These are phyloP conservation scores for Lagenaria siceraria DNA, from an alignment of 306 rosid genomes.

Conservation along the genomic window DNA sequence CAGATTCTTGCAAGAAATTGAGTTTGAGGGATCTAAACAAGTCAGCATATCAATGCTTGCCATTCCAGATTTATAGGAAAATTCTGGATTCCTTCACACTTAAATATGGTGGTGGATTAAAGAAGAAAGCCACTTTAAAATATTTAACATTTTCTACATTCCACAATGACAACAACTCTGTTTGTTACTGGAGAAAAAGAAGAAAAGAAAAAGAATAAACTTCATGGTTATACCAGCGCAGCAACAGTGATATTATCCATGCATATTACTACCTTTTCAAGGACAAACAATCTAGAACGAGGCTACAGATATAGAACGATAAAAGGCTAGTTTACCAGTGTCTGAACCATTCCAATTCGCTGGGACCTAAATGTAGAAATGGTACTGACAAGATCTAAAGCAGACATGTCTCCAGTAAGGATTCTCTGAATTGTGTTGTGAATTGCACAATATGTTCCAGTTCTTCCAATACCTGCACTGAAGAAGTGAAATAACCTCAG, in stretches of 20 bases:
- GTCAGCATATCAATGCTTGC: background rate
- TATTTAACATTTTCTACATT: background rate
- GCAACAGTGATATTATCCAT: background rate
- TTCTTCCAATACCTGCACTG: constrained; percentile 99
- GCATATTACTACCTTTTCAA: background rate
- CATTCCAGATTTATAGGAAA: background rate
- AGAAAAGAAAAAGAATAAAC: background rate
- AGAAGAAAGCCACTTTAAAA: background rate
- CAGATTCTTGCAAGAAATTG: background rate
- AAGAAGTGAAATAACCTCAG: constrained; percentile 30
- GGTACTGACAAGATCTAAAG: constrained; percentile 59
- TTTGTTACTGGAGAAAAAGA: background rate
- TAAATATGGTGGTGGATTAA: background rate
- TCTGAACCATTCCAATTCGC: constrained; percentile 94
- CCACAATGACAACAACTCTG: background rate
- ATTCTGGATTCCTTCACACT: background rate
- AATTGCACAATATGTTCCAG: constrained; percentile 83
- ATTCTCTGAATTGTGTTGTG: constrained; percentile 88
- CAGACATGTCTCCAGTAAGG: constrained; percentile 82
- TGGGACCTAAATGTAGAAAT: constrained; percentile 68
- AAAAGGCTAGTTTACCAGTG: constrained; percentile 32
- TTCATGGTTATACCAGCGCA: background rate
- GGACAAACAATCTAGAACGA: no score
- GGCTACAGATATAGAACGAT: background rate
- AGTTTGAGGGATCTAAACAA: background rate